Evolutionary conservation across 371 early-diverging fungal genomes (phyloP).

Genomic region (Mortierella sp.): DNA sequence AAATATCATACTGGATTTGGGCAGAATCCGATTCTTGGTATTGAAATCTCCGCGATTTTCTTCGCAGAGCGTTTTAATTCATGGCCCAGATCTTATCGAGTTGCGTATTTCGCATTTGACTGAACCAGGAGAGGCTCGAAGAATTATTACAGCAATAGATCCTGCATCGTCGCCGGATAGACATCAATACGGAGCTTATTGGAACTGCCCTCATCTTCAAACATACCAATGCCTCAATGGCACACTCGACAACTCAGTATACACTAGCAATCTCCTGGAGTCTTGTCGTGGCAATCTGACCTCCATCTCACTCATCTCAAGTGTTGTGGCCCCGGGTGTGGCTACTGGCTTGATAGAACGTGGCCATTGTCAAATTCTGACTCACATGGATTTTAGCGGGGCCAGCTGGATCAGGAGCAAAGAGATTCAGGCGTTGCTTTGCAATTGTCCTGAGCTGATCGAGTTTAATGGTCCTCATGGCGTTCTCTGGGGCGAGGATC

Average conservation of each 20-base stretch:
- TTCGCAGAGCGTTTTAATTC: neutral
- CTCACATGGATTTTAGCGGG: slow-evolving; percentile 13
- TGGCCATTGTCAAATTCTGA: slow-evolving; percentile 6
- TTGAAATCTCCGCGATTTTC: slow-evolving; percentile 21
- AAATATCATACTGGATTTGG: neutral
- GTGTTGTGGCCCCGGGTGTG: slow-evolving; percentile 10
- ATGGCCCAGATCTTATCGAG: slow-evolving; percentile 3
- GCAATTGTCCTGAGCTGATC: slow-evolving; percentile 24
- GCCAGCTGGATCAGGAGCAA: slow-evolving; percentile 26
- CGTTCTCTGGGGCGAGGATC: slow-evolving; percentile 38
- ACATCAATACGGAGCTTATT: slow-evolving; percentile 8
- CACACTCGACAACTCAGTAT: neutral
- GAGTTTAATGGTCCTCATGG: slow-evolving; percentile 30
- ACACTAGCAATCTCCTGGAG: slow-evolving; percentile 12
- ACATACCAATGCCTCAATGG: neutral
- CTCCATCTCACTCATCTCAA: slow-evolving; percentile 7
- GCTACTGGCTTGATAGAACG: slow-evolving; percentile 3
- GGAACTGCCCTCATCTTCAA: slow-evolving; percentile 29
- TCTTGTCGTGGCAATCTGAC: slow-evolving; percentile 1
- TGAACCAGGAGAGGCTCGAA: neutral
- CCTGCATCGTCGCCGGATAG: neutral
- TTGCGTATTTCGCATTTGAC: neutral
- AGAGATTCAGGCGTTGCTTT: slow-evolving; percentile 18
- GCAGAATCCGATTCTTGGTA: slow-evolving; percentile 2
- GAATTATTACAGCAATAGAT: neutral